Evolutionary conservation across 257 asterid genomes (phyloP).

Genomic region (Fraxinus excelsior): DNA sequence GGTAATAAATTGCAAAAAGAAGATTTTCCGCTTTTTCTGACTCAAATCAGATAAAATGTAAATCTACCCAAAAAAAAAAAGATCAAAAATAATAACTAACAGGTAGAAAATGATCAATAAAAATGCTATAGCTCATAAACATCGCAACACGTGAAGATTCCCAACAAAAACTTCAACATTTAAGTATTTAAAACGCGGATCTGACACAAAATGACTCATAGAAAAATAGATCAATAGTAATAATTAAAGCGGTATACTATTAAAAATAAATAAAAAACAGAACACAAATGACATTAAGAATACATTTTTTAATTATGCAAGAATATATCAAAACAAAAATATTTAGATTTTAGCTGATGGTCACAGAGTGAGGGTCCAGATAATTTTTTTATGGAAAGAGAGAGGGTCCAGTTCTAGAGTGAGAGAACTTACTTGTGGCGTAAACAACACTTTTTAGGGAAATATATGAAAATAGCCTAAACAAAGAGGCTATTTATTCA

Average conservation of each 20-base stretch:
- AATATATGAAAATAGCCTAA: no score
- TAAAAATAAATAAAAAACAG: no score
- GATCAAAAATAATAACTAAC: neutral
- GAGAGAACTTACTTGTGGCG: constrained; percentile 14
- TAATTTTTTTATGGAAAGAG: neutral
- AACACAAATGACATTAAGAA: neutral
- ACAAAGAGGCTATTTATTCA: no score
- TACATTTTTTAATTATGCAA: neutral
- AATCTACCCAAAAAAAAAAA: neutral
- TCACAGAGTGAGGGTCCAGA: neutral
- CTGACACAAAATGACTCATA: neutral
- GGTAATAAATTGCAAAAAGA: neutral
- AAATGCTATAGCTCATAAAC: neutral
- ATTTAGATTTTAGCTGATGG: neutral
- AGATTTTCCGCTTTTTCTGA: neutral
- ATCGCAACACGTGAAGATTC: neutral
- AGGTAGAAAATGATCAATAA: neutral
- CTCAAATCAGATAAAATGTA: neutral
- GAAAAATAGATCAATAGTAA: neutral
- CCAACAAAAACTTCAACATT: neutral
- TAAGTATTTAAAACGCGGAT: neutral
- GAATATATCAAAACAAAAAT: neutral
- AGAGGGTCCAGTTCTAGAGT: neutral
- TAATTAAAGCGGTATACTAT: neutral
- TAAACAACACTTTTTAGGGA: neutral